Evolutionary conservation across 495 filamentous ascomycete genomes (phyloP), one percentile per base, ranked within the genome.

Genomic region (Aspergillus sclerotioniger): DNA sequence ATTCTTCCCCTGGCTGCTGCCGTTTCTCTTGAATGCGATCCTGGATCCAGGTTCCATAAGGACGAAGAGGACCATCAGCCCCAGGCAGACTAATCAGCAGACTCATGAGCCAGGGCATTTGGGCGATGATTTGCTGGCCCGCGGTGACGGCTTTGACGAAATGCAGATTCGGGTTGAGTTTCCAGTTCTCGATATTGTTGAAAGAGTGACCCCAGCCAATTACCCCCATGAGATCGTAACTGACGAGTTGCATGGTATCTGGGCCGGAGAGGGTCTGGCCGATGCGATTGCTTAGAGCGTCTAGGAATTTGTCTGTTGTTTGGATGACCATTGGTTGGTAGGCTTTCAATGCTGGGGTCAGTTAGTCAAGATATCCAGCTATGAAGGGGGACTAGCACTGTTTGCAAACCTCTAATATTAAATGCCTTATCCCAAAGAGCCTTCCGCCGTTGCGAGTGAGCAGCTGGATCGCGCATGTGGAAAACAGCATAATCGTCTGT

Each of bases 361-460:
- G 19, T 25, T 5, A 44, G 41, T n/a, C 13, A 45, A 19, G n/a
- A 45, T 19, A 45, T 6, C 7, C 15, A n/a, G 2, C 19, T 8
- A 16, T 45, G 6, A 45, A n/a, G n/a, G n/a, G n/a, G n/a, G n/a
- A n/a, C n/a, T n/a, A n/a, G n/a, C n/a, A n/a, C n/a, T n/a, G n/a
- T n/a, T n/a, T 6, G 20, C 44, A 8, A 20, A 46, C 44, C 44
- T 20, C 44, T 17, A 19, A 46, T 46, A 46, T 46, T 46, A 21
- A 46, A 46, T 3, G 44, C 44, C 44, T 46, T 46, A 46, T 46
- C 44, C 44, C 44, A 46, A 16, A 46, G 44, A 17, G 44, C 44
- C 44, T 46, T 46, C 9, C 44, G 19, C 8, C 44, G 44, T 21
- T 46, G 1, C 44, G 1, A 8, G 25, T 46, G 44, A 6, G 44